Evolutionary conservation across 208 protist genomes (phyloP).

Genomic region (Herpetomonas samuelpessoai): DNA sequence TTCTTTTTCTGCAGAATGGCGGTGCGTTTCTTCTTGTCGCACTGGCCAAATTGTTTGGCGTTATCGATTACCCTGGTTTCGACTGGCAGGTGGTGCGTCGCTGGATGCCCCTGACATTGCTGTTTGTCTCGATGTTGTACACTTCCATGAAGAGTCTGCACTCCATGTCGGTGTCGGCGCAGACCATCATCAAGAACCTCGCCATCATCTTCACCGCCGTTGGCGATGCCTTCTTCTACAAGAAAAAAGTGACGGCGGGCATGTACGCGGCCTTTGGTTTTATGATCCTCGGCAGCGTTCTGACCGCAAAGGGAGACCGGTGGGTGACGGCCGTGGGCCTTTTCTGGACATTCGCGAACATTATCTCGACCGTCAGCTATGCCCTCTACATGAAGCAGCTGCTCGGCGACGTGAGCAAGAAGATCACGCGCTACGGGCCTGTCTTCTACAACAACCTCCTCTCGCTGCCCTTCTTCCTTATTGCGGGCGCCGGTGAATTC

Average conservation of each 20-base stretch:
- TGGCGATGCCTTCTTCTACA: conserved; percentile 72
- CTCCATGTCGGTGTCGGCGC: conserved; percentile 81
- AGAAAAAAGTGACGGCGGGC: conserved; percentile 38
- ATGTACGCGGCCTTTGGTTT: conserved; percentile 55
- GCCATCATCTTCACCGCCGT: conserved; percentile 75
- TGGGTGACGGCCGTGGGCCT: conserved; percentile 79
- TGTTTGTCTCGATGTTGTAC: conserved; percentile 84
- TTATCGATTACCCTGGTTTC: conserved; percentile 64
- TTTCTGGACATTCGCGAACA: conserved; percentile 82
- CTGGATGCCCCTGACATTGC: conserved; percentile 72
- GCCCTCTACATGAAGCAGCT: conserved; percentile 87
- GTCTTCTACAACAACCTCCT: conserved; percentile 91
- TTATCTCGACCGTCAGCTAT: conserved; percentile 69
- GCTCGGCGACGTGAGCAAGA: conserved; percentile 36
- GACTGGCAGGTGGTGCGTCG: conserved; percentile 30
- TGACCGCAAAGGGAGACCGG: conserved; percentile 55
- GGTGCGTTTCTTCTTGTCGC: conserved; percentile 60
- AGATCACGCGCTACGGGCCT: conserved; percentile 74
- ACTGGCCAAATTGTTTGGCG: conserved; percentile 30
- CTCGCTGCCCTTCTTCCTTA: conserved; percentile 68
- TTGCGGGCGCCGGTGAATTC: conserved; percentile 15
- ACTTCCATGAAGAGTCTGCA: conserved; percentile 83
- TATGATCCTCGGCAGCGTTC: conserved; percentile 62
- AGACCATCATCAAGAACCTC: conserved; percentile 85
- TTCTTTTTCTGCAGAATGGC: conserved; percentile 75